phyloP scores from a whole-genome alignment of 192 early-diverging fungal genomes.

The Funneliformis mosseae region DNA sequence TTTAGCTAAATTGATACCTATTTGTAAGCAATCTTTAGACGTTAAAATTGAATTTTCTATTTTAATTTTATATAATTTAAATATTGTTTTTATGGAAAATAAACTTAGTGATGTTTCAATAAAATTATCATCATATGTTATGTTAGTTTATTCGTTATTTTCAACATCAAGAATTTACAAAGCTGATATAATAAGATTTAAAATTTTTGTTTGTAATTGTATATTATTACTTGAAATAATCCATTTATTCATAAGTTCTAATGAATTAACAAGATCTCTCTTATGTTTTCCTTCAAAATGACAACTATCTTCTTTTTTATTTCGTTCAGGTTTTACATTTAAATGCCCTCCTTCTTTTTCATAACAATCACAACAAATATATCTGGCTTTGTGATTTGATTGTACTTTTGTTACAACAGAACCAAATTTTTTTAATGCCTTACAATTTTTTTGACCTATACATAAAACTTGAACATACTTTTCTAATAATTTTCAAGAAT shows the following conservation, averaged over 20 bases:
- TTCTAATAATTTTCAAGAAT: background rate
- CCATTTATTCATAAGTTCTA: background rate
- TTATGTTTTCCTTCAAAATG: too few relatives aligned
- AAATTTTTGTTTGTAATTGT: background rate
- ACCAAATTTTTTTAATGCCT: background rate
- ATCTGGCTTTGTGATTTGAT: background rate
- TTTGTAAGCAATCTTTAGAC: background rate
- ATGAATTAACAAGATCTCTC: background rate
- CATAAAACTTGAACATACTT: background rate
- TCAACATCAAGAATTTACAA: background rate
- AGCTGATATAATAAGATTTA: background rate
- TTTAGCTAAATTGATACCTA: background rate
- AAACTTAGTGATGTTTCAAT: background rate
- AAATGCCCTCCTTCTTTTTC: constrained; percentile 3
- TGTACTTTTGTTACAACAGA: background rate
- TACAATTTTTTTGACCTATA: background rate
- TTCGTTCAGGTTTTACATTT: background rate
- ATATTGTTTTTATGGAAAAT: background rate
- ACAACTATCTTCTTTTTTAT: background rate
- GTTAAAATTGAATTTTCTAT: background rate
- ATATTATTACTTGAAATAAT: background rate
- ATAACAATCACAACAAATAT: constrained; percentile 11
- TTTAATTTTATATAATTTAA: background rate
- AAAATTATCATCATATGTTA: background rate
- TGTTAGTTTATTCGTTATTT: too few relatives aligned